Conservation (phyloP, 352 stramenopile genomes). For the Aphanomyces invadans region DNA sequence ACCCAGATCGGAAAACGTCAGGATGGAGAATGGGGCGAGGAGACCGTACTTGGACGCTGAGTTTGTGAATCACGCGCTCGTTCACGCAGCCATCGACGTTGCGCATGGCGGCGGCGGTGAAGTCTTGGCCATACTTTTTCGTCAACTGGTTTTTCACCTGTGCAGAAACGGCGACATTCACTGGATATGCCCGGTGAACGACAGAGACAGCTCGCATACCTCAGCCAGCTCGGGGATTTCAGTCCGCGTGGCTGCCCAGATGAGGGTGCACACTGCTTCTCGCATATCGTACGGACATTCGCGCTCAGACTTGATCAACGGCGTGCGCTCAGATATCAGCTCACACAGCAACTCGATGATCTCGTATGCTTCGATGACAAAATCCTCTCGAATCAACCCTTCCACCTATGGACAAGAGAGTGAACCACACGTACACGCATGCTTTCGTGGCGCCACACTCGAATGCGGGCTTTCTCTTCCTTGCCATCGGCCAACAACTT, state of each 20-base stretch:
- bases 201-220: constrained; percentile 32
- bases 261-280: constrained; percentile 89
- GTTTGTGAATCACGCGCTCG: constrained; percentile 88
- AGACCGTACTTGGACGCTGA: constrained; percentile 85
- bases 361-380: constrained; percentile 94
- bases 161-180: not conserved
- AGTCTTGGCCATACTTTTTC: constrained; percentile 87
- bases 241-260: constrained; percentile 85
- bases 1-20: too few species aligned
- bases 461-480: constrained; percentile 92
- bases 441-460: too few species aligned
- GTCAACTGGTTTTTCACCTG: constrained; percentile 80
- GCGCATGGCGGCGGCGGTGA: constrained; percentile 62
- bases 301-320: constrained; percentile 85
- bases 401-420: constrained; percentile 45
- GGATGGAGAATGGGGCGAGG: too few species aligned
- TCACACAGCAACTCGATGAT: constrained; percentile 93
- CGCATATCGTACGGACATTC: constrained; percentile 91
- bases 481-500: constrained; percentile 78
- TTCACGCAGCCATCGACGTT: constrained; percentile 89
- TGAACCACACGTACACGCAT: constrained; percentile 53
- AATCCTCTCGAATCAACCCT: constrained; percentile 93
- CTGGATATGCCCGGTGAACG: too few species aligned
- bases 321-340: constrained; percentile 86
- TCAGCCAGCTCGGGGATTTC: constrained; percentile 91